Evolutionary conservation across 495 filamentous ascomycete genomes (phyloP), one percentile per base, ranked within the genome.

Genomic region (Xylaria flabelliformis): DNA sequence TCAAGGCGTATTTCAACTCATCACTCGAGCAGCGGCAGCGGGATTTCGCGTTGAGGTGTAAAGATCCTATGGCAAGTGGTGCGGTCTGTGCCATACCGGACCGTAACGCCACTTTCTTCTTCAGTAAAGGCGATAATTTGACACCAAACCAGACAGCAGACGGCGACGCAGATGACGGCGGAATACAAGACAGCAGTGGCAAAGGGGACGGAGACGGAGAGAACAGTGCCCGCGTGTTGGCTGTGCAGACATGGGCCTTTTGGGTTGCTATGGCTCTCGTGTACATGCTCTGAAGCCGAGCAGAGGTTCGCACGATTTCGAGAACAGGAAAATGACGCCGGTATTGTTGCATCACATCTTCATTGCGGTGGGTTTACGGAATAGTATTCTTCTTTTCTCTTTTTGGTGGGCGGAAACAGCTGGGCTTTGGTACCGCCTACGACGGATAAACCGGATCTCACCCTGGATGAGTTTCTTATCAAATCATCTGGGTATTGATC

Each of bases 1-100:
- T 93, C 39, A 92, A 93, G 75, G 91, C 87, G 0, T 95, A 94
- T 77, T 95, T 94, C 81, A 95, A 94, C 80, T 90, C 90, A 34
- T 88, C 89, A 3, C 64, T 81, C 53, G 71, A 77, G 7, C 66
- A 76, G 69, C 78, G 88, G 39, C 77, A 82, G 56, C 48, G 74
- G 32, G 85, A 90, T 70, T 88, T 83, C 74, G 42, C 64, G 10
- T 41, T 32, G 7, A 80, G 90, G 34, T 91, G 90, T 72, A 79
- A 72, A n/a, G 77, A 88, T 64, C 76, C 81, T 4, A 51, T 39
- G 4, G 84, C 77, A 5, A 39, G 73, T 17, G 76, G 77, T 7
- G 83, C 86, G 1, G 82, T 89, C 5, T 94, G 91, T 73, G 64
- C 74, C 12, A 89, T 94, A 39, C 91, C 91, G 2, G 85, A 89